Conservation (phyloP, 495 filamentous ascomycete genomes). For the Lindgomyces ingoldianus region DNA sequence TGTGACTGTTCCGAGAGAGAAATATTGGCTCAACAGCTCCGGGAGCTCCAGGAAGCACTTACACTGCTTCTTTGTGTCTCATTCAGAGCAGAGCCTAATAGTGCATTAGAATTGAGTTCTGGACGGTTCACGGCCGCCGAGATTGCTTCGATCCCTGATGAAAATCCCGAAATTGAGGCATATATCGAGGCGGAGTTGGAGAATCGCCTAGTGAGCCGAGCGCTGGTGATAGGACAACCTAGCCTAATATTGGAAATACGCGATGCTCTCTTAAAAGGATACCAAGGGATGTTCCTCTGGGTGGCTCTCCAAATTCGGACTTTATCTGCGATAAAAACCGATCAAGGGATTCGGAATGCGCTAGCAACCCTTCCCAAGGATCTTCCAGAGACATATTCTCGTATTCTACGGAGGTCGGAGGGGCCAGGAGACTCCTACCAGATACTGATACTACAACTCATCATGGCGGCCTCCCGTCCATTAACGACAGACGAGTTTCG, state of each 20-base stretch:
- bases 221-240: slow-evolving; percentile 45
- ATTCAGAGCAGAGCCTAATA: slow-evolving; percentile 40
- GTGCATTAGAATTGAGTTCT: slow-evolving; percentile 16
- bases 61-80: slow-evolving; percentile 43
- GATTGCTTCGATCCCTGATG: slow-evolving; percentile 42
- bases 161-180: slow-evolving; percentile 47
- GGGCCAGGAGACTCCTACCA: slow-evolving; percentile 16
- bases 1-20: slow-evolving; percentile 39
- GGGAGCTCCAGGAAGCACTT: slow-evolving; percentile 38
- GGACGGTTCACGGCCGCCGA: slow-evolving; percentile 26
- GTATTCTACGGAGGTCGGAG: slow-evolving; percentile 44
- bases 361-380: slow-evolving; percentile 49
- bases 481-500: slow-evolving; percentile 49
- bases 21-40: slow-evolving; percentile 34
- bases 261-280: slow-evolving; percentile 41
- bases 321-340: slow-evolving; percentile 47
- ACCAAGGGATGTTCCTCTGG: slow-evolving; percentile 54
- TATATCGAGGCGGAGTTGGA: slow-evolving; percentile 47
- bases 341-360: slow-evolving; percentile 47
- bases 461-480: slow-evolving; percentile 43
- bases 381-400: slow-evolving; percentile 47
- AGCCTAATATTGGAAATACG: slow-evolving; percentile 45
- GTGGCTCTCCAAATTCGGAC: slow-evolving; percentile 50
- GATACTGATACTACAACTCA: slow-evolving; percentile 40
- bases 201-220: slow-evolving; percentile 38